Evolutionary conservation across 2,329 filamentous ascomycete species (phyloP).

Genomic region (Verticillium dahliae): DNA sequence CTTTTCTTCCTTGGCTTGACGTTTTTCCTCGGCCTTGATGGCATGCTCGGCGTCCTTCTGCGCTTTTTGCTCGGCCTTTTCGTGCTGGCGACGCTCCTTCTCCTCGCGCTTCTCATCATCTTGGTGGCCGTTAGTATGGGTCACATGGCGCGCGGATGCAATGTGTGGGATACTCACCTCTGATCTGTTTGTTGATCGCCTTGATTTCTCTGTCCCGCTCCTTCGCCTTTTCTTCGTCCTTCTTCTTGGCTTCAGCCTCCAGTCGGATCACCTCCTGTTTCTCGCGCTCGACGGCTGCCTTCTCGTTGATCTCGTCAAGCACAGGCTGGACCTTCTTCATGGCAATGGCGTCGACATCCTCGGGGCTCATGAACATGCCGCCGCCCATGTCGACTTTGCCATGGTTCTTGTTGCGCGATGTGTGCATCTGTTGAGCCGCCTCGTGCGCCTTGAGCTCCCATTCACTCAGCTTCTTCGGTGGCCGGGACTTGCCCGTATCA

Average conservation of each 20-base stretch:
- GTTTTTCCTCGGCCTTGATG: slow-evolving; percentile 47
- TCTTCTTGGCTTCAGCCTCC: slow-evolving; percentile 59
- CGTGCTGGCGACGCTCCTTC: slow-evolving; percentile 37
- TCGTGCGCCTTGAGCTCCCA: slow-evolving; percentile 75
- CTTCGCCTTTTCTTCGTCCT: slow-evolving; percentile 51
- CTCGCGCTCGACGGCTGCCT: slow-evolving; percentile 65
- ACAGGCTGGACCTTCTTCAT: slow-evolving; percentile 72
- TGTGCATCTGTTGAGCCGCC: slow-evolving; percentile 59
- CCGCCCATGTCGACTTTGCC: slow-evolving; percentile 66
- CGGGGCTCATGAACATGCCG: slow-evolving; percentile 71
- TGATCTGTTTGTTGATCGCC: slow-evolving; percentile 47
- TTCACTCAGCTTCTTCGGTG: slow-evolving; percentile 60
- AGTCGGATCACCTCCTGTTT: slow-evolving; percentile 55
- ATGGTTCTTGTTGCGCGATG: slow-evolving; percentile 34
- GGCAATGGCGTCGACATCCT: slow-evolving; percentile 75
- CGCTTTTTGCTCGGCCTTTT: slow-evolving; percentile 38
- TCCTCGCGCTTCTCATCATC: slow-evolving; percentile 42
- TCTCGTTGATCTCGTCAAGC: slow-evolving; percentile 76
- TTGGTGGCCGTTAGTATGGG: not conserved
- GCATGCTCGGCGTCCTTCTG: slow-evolving; percentile 47
- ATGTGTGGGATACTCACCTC: slow-evolving; percentile 40
- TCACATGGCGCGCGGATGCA: too few relatives aligned
- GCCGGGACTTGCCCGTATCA: slow-evolving; percentile 63
- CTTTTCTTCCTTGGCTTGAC: slow-evolving; percentile 43
- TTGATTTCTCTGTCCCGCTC: slow-evolving; percentile 42